Evolutionary conservation across 352 stramenopile genomes (phyloP), one percentile per base, ranked within the genome.

Genomic region (Pythium sp.): DNA sequence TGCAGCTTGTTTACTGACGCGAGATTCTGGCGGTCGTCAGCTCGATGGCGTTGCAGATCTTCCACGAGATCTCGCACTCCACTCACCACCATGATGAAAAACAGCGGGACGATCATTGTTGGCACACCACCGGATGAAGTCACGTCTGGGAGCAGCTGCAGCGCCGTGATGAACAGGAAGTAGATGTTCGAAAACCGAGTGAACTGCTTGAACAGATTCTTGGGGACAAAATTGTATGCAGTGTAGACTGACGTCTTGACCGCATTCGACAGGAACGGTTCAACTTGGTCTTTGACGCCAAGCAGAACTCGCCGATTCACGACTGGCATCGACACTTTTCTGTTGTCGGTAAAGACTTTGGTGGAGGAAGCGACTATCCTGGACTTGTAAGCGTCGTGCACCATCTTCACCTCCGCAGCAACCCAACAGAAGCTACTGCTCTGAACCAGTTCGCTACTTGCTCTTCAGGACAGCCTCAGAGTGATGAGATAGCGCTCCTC

Each of bases 111-210:
- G 9, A 97, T 60, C 74, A 94, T 97, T 1, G 91, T 94, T 1
- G 91, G 89, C 22, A 93, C 86, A 0, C 85, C 83, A 20, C 79
- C 79, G 1, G 91, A 95, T 15, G 93, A 94, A 15, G 87, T 95
- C 38, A 97, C 90, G 56, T 87, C 68, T 32, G 85, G 86, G 26
- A 97, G 75, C n/a, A 91, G 56, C 57, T 97, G 90, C 18, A 97
- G 73, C 15, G 80, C 82, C 26, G 87, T 91, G 65, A 97, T 95
- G 59, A 95, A 80, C 2, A 97, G 74, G 62, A 97, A 98, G 75
- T 98, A 98, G 43, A 96, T 63, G 67, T 98, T 98, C 36, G 92
- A 94, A 58, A 97, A 89, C 20, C 92, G 89, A 3, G 78, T 83
- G 60, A 90, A 91, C 69, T 91, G 83, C 65, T 91, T 91, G 68